phyloP scores from a whole-genome alignment of 2,329 filamentous ascomycete species.

The Alternaria arbusti region DNA sequence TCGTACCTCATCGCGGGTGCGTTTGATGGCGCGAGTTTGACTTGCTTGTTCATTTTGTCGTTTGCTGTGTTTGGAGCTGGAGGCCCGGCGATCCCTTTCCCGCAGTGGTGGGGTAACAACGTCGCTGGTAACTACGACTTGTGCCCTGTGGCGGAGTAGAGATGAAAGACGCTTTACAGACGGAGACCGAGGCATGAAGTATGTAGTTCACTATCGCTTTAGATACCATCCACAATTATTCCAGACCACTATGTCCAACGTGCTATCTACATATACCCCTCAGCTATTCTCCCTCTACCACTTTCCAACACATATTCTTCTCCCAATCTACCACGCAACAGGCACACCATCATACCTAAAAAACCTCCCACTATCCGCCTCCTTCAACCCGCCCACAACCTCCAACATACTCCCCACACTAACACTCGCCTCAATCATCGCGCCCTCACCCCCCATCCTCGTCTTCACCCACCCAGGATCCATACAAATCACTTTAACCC shows the following conservation, averaged over 20 bases:
- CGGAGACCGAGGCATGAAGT: neutral
- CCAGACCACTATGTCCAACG: neutral
- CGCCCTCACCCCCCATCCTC: constrained; percentile 52
- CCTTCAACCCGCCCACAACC: constrained; percentile 38
- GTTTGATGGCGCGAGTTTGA: constrained; percentile 20
- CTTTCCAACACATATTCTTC: neutral
- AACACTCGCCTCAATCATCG: constrained; percentile 47
- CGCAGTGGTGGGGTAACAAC: constrained; percentile 23
- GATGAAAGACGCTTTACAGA: neutral
- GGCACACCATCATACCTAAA: constrained; percentile 45
- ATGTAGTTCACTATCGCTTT: neutral
- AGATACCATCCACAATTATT: neutral
- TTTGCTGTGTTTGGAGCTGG: constrained; percentile 22
- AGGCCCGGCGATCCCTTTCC: constrained; percentile 14
- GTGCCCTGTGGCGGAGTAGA: constrained; percentile 16
- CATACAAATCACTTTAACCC: constrained; percentile 47
- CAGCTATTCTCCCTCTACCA: neutral
- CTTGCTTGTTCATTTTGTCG: constrained; percentile 19
- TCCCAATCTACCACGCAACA: constrained; percentile 40
- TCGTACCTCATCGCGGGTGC: constrained; percentile 21
- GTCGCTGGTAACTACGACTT: constrained; percentile 20
- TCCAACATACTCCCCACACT: constrained; percentile 51
- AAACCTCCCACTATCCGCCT: constrained; percentile 47
- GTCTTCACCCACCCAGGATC: constrained; percentile 57
- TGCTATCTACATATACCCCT: neutral